These are phyloP conservation scores for Claviceps humidiphila DNA, from an alignment of 2,329 filamentous ascomycete species.

Conservation along the genomic window DNA sequence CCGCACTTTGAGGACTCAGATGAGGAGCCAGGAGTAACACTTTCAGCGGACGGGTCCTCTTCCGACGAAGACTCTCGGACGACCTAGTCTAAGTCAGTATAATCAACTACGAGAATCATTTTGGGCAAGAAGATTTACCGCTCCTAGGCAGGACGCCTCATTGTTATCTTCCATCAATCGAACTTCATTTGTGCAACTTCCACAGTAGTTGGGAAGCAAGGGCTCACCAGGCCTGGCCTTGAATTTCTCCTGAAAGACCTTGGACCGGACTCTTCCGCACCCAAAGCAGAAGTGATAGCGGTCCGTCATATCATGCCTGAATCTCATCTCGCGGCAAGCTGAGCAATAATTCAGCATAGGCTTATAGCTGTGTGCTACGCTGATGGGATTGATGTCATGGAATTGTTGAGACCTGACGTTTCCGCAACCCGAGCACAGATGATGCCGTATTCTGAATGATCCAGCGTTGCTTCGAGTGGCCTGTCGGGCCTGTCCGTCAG, in stretches of 20 bases:
- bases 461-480: conserved; percentile 9
- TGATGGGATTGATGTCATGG: conserved; percentile 21
- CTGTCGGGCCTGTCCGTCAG: background rate
- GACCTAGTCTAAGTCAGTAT: background rate
- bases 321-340: conserved; percentile 17
- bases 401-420: conserved; percentile 21
- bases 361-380: conserved; percentile 7
- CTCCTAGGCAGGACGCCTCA: conserved; percentile 16
- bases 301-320: conserved; percentile 12
- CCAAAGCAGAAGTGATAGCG: conserved; percentile 28
- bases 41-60: background rate
- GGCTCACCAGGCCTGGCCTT: conserved; percentile 11
- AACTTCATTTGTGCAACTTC: conserved; percentile 14
- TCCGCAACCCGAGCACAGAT: conserved; percentile 25
- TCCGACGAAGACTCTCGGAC: background rate
- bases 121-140: conserved; percentile 6
- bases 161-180: conserved; percentile 11
- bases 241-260: conserved; percentile 12
- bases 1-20: background rate
- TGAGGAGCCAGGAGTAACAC: background rate
- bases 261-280: conserved; percentile 15
- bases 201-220: conserved; percentile 21
- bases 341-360: conserved; percentile 22
- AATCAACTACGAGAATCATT: no score
- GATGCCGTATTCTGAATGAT: conserved; percentile 12